phyloP scores from a whole-genome alignment of 2,329 filamentous ascomycete genomes.

The Trichophaea hybrida region DNA sequence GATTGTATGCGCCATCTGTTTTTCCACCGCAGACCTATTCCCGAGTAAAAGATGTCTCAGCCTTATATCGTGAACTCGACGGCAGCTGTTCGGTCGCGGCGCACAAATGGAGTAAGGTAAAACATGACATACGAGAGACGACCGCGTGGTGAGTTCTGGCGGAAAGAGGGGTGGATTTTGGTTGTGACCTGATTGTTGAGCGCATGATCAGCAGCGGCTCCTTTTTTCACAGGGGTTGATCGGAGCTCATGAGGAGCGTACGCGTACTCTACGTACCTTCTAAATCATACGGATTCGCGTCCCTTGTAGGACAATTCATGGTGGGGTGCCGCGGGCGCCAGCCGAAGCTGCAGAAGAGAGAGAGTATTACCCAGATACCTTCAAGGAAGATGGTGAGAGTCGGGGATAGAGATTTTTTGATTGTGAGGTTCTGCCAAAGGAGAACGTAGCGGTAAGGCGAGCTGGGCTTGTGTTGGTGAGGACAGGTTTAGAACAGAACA shows the following conservation, averaged over 20 bases:
- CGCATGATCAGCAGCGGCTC: neutral
- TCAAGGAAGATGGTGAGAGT: no score
- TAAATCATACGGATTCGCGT: slow-evolving; percentile 12
- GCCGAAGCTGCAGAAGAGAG: neutral
- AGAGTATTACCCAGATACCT: no score
- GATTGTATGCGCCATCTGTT: slow-evolving; percentile 38
- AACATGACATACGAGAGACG: slow-evolving; percentile 18
- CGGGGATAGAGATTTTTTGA: no score
- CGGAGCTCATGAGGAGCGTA: neutral
- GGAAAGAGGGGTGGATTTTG: slow-evolving; percentile 20
- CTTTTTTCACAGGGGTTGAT: neutral
- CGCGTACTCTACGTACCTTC: slow-evolving; percentile 8
- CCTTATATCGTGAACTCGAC: neutral
- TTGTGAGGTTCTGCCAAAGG: no score
- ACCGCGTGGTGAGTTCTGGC: slow-evolving; percentile 20
- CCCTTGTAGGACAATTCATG: slow-evolving; percentile 23
- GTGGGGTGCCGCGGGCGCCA: neutral
- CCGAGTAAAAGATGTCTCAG: neutral
- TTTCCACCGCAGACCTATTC: slow-evolving; percentile 15
- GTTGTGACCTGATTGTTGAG: slow-evolving; percentile 11
- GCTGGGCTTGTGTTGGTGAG: no score
- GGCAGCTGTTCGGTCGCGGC: neutral
- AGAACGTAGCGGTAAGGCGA: no score
- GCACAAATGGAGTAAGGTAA: neutral
- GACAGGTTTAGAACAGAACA: no score